Conservation (phyloP, 192 early-diverging fungal genomes). For the Coemansia sp. region DNA sequence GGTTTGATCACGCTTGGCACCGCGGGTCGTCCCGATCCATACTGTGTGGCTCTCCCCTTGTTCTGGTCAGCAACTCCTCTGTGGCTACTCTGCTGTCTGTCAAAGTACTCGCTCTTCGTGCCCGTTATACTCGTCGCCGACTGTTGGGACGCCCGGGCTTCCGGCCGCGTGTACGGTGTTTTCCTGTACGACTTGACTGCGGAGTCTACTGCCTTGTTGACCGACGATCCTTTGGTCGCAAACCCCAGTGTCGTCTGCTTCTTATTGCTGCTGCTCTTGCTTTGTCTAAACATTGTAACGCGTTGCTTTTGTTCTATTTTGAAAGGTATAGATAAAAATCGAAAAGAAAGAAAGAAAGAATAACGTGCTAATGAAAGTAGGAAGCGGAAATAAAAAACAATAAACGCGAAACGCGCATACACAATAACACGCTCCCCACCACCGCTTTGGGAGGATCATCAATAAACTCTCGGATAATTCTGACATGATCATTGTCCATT, state of each 20-base stretch:
- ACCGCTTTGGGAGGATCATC: too few species aligned
- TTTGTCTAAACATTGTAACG: slow-evolving; percentile 45
- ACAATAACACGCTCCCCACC: too few species aligned
- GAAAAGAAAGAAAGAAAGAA: slow-evolving; percentile 1
- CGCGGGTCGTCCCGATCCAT: too few species aligned
- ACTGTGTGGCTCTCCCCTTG: background rate
- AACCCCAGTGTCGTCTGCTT: slow-evolving; percentile 51
- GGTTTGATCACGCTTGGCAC: background rate
- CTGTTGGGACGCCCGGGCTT: background rate
- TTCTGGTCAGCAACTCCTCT: background rate
- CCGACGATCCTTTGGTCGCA: slow-evolving; percentile 22
- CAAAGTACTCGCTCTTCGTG: slow-evolving; percentile 30
- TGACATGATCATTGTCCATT: too few species aligned
- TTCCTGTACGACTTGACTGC: slow-evolving; percentile 9
- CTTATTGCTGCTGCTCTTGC: slow-evolving; percentile 11
- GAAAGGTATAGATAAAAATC: slow-evolving; percentile 5
- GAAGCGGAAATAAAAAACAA: background rate
- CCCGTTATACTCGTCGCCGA: slow-evolving; percentile 1
- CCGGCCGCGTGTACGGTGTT: background rate
- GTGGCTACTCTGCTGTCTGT: slow-evolving; percentile 2
- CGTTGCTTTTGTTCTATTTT: background rate
- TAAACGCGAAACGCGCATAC: slow-evolving; percentile 2
- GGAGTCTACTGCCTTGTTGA: background rate
- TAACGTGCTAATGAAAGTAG: background rate
- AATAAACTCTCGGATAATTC: too few species aligned